A percentile compares a stretch with the other conserved stretches of the same genome.
Conservation (phyloP, 768 basidiomycete genomes). For the Kwoniella sp. region DNA sequence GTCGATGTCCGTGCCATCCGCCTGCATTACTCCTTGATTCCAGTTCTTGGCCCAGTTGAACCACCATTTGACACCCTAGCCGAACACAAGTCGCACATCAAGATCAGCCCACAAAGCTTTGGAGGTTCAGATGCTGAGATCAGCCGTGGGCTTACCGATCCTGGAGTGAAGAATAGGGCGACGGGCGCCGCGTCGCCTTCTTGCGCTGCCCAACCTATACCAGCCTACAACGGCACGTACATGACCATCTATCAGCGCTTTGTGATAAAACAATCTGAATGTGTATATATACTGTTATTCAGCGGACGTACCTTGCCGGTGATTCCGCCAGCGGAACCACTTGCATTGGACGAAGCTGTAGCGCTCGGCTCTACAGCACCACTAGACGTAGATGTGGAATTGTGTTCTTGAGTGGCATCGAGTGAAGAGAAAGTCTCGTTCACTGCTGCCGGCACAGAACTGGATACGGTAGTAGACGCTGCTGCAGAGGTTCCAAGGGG, state of each 20-base stretch:
- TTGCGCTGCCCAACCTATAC: slow-evolving; percentile 38
- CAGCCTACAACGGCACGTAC: slow-evolving; percentile 26
- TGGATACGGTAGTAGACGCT: neutral
- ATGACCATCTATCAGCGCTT: too few species aligned
- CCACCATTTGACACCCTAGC: slow-evolving; percentile 23
- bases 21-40: slow-evolving; percentile 24
- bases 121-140: too few species aligned
- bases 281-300: neutral
- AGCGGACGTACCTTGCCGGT: slow-evolving; percentile 3
- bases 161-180: slow-evolving; percentile 28
- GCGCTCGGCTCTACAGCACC: neutral
- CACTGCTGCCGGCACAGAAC: neutral
- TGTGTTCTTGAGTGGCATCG: neutral
- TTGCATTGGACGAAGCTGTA: neutral
- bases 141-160: slow-evolving; percentile 37
- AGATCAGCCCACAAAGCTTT: neutral
- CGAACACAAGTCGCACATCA: neutral
- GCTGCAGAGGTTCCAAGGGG: neutral
- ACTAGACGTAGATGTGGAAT: neutral
- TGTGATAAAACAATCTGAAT: too few species aligned
- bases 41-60: slow-evolving; percentile 52
- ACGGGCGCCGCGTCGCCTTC: slow-evolving; percentile 29
- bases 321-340: neutral
- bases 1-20: slow-evolving; percentile 25
- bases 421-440: neutral